Evolutionary conservation across 345 rosid genomes (phyloP).

Genomic region (Eucalyptus pumila): DNA sequence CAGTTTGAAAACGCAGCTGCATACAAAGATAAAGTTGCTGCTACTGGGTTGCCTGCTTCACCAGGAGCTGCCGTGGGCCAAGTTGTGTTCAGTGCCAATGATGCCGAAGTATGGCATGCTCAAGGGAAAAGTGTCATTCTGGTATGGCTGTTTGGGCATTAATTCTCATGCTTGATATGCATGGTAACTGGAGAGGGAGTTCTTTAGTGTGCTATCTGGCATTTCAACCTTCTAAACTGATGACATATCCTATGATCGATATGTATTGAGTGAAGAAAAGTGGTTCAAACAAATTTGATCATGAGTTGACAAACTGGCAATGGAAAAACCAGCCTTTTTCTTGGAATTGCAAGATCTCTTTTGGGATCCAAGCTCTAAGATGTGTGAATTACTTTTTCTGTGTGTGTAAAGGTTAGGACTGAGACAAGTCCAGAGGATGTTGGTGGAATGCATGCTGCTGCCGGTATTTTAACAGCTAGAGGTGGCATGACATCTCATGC

Average conservation of each 20-base stretch:
- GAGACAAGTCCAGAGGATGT: conserved; percentile 98
- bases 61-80: conserved; percentile 97
- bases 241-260: background rate
- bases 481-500: conserved; percentile 99
- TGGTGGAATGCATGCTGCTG: conserved; percentile 98
- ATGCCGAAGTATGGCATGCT: conserved; percentile 94
- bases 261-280: background rate
- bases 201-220: background rate
- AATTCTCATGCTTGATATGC: background rate
- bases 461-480: conserved; percentile 85
- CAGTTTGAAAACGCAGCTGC: conserved; percentile 78
- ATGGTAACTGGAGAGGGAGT: background rate
- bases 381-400: background rate
- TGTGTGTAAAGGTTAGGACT: conserved; percentile 47
- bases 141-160: conserved; percentile 15
- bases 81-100: conserved; percentile 71
- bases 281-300: background rate
- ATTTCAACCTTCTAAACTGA: background rate
- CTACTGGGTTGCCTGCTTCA: conserved; percentile 88
- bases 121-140: conserved; percentile 74
- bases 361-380: background rate
- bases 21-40: conserved; percentile 75
- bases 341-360: background rate
- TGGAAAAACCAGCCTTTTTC: background rate
- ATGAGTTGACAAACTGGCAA: background rate